These are phyloP conservation scores for Pelargonium myrrhifolium DNA, from an alignment of 441 rosid species.

Conservation along the genomic window DNA sequence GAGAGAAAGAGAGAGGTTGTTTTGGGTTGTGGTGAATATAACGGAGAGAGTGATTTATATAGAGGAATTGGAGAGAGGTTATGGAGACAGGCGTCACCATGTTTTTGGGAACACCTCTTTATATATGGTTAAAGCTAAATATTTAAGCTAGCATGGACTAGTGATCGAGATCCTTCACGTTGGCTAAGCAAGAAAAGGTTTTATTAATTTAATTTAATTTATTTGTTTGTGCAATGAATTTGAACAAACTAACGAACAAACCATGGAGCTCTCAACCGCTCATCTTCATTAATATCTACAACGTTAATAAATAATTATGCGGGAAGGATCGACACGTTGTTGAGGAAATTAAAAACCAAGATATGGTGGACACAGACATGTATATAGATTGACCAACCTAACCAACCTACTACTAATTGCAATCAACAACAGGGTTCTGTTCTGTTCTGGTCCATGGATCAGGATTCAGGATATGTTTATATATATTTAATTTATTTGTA, in stretches of 20 bases:
- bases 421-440: too few relatives aligned
- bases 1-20: constrained; percentile 5
- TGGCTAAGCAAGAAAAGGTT: neutral
- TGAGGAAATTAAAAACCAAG: neutral
- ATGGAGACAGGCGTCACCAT: constrained; percentile 32
- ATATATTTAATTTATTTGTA: too few relatives aligned
- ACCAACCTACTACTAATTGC: too few relatives aligned
- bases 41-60: constrained; percentile 14
- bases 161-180: too few relatives aligned
- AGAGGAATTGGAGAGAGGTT: constrained; percentile 1
- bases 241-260: too few relatives aligned
- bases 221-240: neutral
- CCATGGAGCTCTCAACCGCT: neutral
- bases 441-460: too few relatives aligned
- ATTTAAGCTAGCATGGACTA: too few relatives aligned
- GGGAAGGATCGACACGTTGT: neutral
- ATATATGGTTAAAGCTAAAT: neutral
- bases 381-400: too few relatives aligned
- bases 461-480: too few relatives aligned
- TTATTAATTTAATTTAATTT: neutral
- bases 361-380: neutral
- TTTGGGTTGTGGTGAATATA: constrained; percentile 8
- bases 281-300: neutral
- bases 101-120: constrained; percentile 25
- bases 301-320: neutral